A percentile compares a stretch with the other conserved stretches of the same genome.
phyloP scores from a whole-genome alignment of 176 grass and related monocot species.

The Cenchrus americanus region DNA sequence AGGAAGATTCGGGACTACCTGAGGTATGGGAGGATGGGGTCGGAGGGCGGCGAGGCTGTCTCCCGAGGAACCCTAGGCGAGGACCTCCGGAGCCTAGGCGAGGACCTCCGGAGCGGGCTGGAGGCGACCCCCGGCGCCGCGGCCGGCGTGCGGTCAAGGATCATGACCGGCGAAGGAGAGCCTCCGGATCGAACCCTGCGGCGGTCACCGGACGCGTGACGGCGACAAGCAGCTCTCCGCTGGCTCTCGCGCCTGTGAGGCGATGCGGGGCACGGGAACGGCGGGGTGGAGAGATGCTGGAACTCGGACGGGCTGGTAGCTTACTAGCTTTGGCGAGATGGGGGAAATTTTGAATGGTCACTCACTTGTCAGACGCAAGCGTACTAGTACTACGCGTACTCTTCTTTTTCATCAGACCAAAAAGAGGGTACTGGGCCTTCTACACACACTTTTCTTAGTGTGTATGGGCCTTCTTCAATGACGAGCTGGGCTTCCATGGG shows the following conservation, averaged over 20 bases:
- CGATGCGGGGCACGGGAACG: background rate
- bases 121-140: background rate
- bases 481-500: background rate
- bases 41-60: slow-evolving; percentile 35
- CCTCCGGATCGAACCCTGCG: background rate
- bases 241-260: background rate
- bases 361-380: background rate
- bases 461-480: too few species aligned
- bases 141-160: slow-evolving; percentile 43
- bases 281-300: background rate
- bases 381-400: too few species aligned
- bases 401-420: too few species aligned
- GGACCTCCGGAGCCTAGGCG: slow-evolving; percentile 32
- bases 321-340: background rate
- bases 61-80: slow-evolving; percentile 36
- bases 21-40: slow-evolving; percentile 78
- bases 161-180: slow-evolving; percentile 10
- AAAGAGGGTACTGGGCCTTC: background rate
- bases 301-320: background rate
- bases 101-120: slow-evolving; percentile 40
- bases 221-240: slow-evolving; percentile 15
- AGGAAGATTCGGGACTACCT: slow-evolving; percentile 43
- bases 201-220: background rate
- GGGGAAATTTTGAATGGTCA: background rate
- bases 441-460: too few species aligned